Evolutionary conservation across 768 basidiomycete species (phyloP).

Genomic region (Xerocomellus chrysenteron): DNA sequence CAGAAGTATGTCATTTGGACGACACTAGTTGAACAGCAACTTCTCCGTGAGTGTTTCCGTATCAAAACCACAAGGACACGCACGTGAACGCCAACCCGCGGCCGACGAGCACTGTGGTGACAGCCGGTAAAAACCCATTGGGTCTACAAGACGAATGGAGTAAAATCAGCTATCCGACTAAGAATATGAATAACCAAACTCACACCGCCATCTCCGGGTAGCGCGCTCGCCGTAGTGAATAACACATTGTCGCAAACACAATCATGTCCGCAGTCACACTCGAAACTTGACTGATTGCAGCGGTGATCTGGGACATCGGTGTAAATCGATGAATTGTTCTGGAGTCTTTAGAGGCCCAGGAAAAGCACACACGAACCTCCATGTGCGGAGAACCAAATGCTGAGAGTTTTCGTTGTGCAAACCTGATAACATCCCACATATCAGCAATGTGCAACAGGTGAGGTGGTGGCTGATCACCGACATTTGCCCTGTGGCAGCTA

Average conservation of each 20-base stretch:
- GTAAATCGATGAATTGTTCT: neutral
- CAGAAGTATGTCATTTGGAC: conserved; percentile 18
- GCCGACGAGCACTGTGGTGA: conserved; percentile 3
- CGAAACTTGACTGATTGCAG: conserved; percentile 10
- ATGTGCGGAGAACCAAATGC: conserved; percentile 16
- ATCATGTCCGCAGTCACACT: conserved; percentile 12
- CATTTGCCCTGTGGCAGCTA: conserved; percentile 28
- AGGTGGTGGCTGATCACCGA: conserved; percentile 8
- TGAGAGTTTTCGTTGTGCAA: conserved; percentile 21
- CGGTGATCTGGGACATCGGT: conserved; percentile 6
- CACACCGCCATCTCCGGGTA: conserved; percentile 18
- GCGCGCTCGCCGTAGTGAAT: conserved; percentile 19
- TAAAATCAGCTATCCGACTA: neutral
- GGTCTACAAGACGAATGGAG: conserved; percentile 10
- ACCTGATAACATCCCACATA: conserved; percentile 7
- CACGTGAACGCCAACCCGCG: conserved; percentile 28
- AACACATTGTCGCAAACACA: conserved; percentile 15
- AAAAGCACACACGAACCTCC: conserved; percentile 16
- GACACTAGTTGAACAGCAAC: conserved; percentile 6
- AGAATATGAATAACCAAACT: neutral
- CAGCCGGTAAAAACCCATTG: neutral
- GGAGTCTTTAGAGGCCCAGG: neutral
- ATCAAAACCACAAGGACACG: conserved; percentile 4
- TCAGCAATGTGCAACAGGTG: conserved; percentile 2
- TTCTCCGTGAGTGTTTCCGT: neutral